Evolutionary conservation across 352 stramenopile genomes (phyloP).

Genomic region (Thraustochytrium striatum): DNA sequence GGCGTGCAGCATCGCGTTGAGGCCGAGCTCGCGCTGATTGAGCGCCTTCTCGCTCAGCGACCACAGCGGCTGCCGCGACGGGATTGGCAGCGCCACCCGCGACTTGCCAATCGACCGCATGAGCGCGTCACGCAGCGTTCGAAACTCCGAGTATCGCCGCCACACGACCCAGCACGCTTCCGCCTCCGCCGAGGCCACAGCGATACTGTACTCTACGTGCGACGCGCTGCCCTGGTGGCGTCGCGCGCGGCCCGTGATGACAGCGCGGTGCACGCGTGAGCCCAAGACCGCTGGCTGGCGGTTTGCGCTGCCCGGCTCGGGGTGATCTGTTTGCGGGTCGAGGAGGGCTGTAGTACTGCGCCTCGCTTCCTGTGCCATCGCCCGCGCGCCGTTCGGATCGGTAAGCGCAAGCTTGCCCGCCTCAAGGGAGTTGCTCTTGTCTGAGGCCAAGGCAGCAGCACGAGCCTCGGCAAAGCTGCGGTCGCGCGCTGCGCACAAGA

Average conservation of each 20-base stretch:
- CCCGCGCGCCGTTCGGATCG: background rate
- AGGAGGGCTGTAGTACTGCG: background rate
- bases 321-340: no score
- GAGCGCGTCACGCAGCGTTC: slow-evolving; percentile 14
- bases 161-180: slow-evolving; percentile 31
- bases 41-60: slow-evolving; percentile 14
- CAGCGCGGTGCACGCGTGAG: background rate
- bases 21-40: slow-evolving; percentile 37
- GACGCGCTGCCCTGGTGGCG: no score
- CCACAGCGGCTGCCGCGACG: slow-evolving; percentile 22
- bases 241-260: slow-evolving; percentile 18
- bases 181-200: slow-evolving; percentile 29
- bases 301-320: no score
- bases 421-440: background rate
- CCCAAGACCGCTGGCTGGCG: no score
- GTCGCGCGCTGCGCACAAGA: no score
- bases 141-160: slow-evolving; percentile 44
- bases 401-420: background rate
- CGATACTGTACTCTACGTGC: slow-evolving; percentile 18
- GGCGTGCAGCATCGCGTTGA: slow-evolving; percentile 35
- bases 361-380: background rate
- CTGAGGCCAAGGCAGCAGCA: background rate
- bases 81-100: slow-evolving; percentile 24
- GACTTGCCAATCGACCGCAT: slow-evolving; percentile 41
- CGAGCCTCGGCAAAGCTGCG: no score